Base-by-base conservation (phyloP, 2,329 filamentous ascomycete genomes). In the Sporothrix mexicana region DNA sequence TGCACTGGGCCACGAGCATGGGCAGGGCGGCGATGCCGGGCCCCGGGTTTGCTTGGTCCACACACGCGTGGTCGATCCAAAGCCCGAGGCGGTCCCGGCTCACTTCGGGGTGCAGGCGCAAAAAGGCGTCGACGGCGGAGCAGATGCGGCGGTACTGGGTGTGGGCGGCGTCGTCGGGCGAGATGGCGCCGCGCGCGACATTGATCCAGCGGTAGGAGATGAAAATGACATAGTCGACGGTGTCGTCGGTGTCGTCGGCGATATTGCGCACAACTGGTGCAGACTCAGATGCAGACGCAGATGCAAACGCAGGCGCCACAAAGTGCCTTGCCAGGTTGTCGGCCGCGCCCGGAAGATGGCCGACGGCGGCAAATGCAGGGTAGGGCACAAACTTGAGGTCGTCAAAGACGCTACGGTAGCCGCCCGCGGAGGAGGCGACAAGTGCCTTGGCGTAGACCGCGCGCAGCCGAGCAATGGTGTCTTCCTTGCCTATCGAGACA, bases 201-300 rank as follows among this genome's bases (percentile, higher is more conserved):
- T 61, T 61, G 55, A 61, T 61, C 55, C 55, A 61, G 23, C 55
- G 23, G 55, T 61, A 61, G 10, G 55, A 61, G 23, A 61, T 30
- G 55, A 61, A 61, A 4, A 61, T 12, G 12, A 61, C 23, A 17
- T 61, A 36, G 55, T 30, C 30, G 55, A 61, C 51, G 51, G 0
- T 3, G 30, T 36, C 7, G 8, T 23, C 51, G 51, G 0, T 3
- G 30, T 36, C 7, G 8, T 23, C n/a, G 51, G 51, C 51, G n/a
- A 10, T n/a, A 36, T 36, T 36, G 30, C 30, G 30, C 30, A 7
- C 30, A 36, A 36, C 30, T 36, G 30, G 7, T 36, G 30, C 30
- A 36, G 30, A 36, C 30, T 36, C 30, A 6, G 30, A 36, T 36
- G 30, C 30, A 36, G 30, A 36, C 30, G 5, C 30, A 36, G 30